Conservation (phyloP, 257 asterid species). For the Striga asiatica region DNA sequence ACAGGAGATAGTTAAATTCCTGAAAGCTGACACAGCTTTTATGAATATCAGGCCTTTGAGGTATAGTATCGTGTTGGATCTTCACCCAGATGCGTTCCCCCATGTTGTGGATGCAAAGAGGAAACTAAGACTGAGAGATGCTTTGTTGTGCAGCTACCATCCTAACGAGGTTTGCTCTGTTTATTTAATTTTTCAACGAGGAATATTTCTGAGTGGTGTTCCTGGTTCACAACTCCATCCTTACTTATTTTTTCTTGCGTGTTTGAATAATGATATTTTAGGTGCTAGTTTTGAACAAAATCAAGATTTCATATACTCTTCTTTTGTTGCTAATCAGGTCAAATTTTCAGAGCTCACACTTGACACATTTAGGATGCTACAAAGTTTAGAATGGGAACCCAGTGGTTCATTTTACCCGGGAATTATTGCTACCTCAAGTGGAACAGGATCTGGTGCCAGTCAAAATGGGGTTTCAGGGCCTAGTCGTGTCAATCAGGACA, state of each 20-base stretch:
- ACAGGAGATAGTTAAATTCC: constrained; percentile 91
- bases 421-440: constrained; percentile 40
- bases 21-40: constrained; percentile 92
- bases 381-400: constrained; percentile 95
- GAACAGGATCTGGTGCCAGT: constrained; percentile 38
- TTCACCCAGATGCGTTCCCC: constrained; percentile 67
- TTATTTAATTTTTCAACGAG: constrained; percentile 2
- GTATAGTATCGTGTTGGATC: constrained; percentile 80
- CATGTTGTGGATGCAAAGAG: constrained; percentile 42
- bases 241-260: not conserved
- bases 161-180: constrained; percentile 63
- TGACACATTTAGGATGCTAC: constrained; percentile 86
- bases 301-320: constrained; percentile 5
- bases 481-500: constrained; percentile 73
- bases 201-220: no score
- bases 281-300: constrained; percentile 7
- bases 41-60: constrained; percentile 92
- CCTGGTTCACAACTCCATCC: no score
- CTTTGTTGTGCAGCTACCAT: constrained; percentile 83
- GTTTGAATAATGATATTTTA: constrained; percentile 10
- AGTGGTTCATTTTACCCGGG: constrained; percentile 86
- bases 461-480: constrained; percentile 78
- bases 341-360: constrained; percentile 88
- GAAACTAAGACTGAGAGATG: constrained; percentile 77
- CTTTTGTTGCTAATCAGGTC: constrained; percentile 46